Evolutionary conservation across 1,284 basidiomycete genomes (phyloP), one percentile per base, ranked within the genome.

Genomic region (Fomitopsis palustris): DNA sequence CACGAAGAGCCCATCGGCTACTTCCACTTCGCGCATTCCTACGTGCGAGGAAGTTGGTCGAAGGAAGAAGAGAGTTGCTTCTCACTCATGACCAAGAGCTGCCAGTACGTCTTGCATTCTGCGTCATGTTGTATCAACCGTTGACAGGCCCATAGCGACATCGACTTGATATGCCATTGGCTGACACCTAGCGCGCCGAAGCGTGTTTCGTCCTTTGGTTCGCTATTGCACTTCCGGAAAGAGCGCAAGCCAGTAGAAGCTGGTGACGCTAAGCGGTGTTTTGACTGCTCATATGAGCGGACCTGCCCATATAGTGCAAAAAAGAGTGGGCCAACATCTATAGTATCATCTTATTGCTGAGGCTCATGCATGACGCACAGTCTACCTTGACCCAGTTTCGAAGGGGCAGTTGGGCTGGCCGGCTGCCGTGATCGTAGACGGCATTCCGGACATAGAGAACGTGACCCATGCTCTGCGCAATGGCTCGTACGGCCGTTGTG

Each of bases 301-400:
- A 81, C 88, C 37, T 95, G 92, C 66, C 80, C 90, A 2, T 95
- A 93, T 72, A 92, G 90, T 64, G 92, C 93, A 27, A 93, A 92
- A 78, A 89, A 86, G 77, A 84, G 91, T 90, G 64, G 55, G 81
- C 65, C n/a, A 16, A 10, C 39, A 9, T 21, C 29, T 1, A 10
- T 19, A 29, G 31, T 16, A 54, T 52, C 12, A 9, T 27, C 9
- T 43, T n/a, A 1, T 56, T 54, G 43, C 12, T 6, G 54, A 57
- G 35, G 9, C 47, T 56, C 59, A 38, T 51, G 29, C 41, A 70
- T 66, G 54, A 37, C 5, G 37, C 33, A 1, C 64, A 92, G 90
- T 92, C 61, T 92, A 92, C 72, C 76, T 90, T 21, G 87, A 90
- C 31, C 81, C 81, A 25, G 81, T 91, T 16, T 70, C 77, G 7